Conservation (phyloP, 2,329 filamentous ascomycete species). For the Aureobasidium musti region DNA sequence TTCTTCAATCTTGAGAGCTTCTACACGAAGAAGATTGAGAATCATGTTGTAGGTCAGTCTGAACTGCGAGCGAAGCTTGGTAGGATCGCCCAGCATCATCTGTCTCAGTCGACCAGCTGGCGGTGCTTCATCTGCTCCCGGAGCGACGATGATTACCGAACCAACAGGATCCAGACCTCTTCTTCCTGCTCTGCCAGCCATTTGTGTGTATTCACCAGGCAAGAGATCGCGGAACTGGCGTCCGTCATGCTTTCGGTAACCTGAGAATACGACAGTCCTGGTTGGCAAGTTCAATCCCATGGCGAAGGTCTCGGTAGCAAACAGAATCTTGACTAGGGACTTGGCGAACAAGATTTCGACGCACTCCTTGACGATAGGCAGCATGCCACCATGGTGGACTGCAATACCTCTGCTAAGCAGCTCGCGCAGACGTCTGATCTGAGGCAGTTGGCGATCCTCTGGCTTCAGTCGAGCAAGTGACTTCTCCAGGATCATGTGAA, state of each 20-base stretch:
- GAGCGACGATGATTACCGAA: constrained; percentile 85
- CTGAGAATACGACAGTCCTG: constrained; percentile 94
- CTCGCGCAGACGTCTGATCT: constrained; percentile 85
- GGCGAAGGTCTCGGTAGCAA: constrained; percentile 97
- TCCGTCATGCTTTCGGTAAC: constrained; percentile 94
- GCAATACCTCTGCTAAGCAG: constrained; percentile 86
- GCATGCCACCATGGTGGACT: constrained; percentile 89
- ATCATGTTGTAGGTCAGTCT: constrained; percentile 99
- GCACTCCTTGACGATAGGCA: constrained; percentile 96
- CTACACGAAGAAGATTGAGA: constrained; percentile 87
- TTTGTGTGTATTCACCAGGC: constrained; percentile 96
- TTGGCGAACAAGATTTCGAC: constrained; percentile 96
- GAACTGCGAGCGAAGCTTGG: constrained; percentile 94
- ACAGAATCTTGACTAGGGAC: constrained; percentile 92
- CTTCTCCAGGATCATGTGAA: constrained; percentile 96
- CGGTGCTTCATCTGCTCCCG: constrained; percentile 82
- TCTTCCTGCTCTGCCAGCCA: constrained; percentile 92
- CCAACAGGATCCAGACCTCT: constrained; percentile 91
- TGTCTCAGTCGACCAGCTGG: constrained; percentile 78
- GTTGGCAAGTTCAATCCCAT: constrained; percentile 98
- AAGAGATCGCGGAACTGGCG: constrained; percentile 86
- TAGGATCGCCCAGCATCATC: constrained; percentile 96
- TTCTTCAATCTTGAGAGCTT: constrained; percentile 97
- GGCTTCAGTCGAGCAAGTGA: constrained; percentile 88
- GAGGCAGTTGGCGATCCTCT: constrained; percentile 86